Evolutionary conservation across 2,329 filamentous ascomycete genomes (phyloP).

Genomic region (Anthostomella pinea): DNA sequence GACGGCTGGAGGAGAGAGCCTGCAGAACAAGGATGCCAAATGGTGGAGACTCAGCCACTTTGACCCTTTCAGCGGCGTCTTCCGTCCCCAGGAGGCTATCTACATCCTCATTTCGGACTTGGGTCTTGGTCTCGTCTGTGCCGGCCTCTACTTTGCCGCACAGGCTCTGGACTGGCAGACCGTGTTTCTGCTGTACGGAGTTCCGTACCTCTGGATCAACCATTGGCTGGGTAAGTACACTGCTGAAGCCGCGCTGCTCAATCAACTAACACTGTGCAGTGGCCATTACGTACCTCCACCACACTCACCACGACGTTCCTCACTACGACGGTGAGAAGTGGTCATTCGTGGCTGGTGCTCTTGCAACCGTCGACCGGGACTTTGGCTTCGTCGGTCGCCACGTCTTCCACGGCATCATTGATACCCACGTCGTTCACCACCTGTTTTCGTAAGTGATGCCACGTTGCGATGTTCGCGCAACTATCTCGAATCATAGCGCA

Average conservation of each 20-base stretch:
- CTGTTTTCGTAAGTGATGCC: slow-evolving; percentile 41
- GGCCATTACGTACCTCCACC: slow-evolving; percentile 73
- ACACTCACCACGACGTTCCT: slow-evolving; percentile 58
- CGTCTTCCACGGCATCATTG: slow-evolving; percentile 64
- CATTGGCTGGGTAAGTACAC: slow-evolving; percentile 60
- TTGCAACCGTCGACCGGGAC: slow-evolving; percentile 62
- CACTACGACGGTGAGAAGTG: slow-evolving; percentile 59
- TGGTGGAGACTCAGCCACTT: slow-evolving; percentile 55
- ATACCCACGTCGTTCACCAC: slow-evolving; percentile 56
- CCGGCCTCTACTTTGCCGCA: slow-evolving; percentile 49
- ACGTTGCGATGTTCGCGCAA: too few species aligned
- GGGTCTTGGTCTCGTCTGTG: slow-evolving; percentile 53
- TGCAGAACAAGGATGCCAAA: slow-evolving; percentile 40
- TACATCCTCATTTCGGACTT: slow-evolving; percentile 59
- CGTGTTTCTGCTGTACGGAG: slow-evolving; percentile 56
- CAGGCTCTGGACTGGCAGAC: slow-evolving; percentile 55
- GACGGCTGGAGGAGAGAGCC: slow-evolving; percentile 46
- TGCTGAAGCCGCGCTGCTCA: background rate
- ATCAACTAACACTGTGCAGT: slow-evolving; percentile 42
- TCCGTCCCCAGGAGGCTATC: slow-evolving; percentile 53
- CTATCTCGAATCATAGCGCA: too few species aligned
- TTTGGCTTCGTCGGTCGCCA: slow-evolving; percentile 64
- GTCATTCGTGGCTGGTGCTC: slow-evolving; percentile 61
- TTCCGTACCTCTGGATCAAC: slow-evolving; percentile 69
- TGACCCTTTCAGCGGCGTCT: slow-evolving; percentile 59